Evolutionary conservation across 106 monocot species (phyloP), one percentile per base, ranked within the genome.

Genomic region (Dendrobium chrysotoxum): DNA sequence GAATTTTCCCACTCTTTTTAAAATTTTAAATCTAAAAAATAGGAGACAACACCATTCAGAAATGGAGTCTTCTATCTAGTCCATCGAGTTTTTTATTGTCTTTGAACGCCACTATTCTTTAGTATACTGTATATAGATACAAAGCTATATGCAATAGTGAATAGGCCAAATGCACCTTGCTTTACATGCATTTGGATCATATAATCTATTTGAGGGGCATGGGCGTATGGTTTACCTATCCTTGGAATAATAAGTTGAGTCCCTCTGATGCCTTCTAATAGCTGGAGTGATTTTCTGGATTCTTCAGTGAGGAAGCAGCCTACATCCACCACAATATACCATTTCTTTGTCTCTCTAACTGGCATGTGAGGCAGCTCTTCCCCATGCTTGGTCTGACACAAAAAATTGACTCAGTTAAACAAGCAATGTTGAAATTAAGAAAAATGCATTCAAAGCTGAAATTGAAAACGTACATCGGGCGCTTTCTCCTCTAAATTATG

Each of bases 211-310:
- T 50, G 11, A 12, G 8, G 40, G 39, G 16, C 0, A 40, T 21
- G 28, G 15, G 5, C 72, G 35, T 75, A 7, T 0, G 79, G 26
- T 58, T 67, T 91, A 97, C 96, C 96, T 68, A 94, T 92, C 65
- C 82, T 92, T 68, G 97, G 97, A 54, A 98, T 88, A 35, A 94
- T 88, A 28, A 98, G 86, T 26, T 87, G 90, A 44, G 97, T 98
- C 54, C 94, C 92, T 81, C 85, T 91, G 46, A 94, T 83, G 81
- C 92, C 97, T 91, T 94, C 84, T 20, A 98, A 80, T 13, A 98
- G 84, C 83, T 86, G 91, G n/a, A 98, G 35, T 15, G 97, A 82
- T 78, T 79, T 94, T 61, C 83, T 85, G 45, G 94, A 98, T 76
- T 94, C 97, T 58, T 88, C 89, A 50, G 85, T 75, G 4, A 91